phyloP scores from a whole-genome alignment of 345 rosid genomes.

The Microcos paniculata region DNA sequence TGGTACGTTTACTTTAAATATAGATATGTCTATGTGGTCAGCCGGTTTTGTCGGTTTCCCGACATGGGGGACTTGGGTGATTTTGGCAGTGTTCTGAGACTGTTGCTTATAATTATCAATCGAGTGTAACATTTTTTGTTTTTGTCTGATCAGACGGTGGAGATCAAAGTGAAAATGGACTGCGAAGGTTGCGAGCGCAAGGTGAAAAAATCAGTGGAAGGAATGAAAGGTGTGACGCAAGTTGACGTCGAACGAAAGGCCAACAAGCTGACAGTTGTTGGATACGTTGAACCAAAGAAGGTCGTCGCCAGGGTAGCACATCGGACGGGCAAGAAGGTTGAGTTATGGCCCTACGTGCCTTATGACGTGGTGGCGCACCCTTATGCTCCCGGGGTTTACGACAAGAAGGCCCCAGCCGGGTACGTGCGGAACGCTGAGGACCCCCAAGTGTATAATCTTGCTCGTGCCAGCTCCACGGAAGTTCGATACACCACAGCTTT shows the following conservation, averaged over 20 bases:
- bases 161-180: slow-evolving; percentile 81
- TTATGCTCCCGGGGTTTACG: slow-evolving; percentile 85
- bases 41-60: background rate
- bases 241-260: slow-evolving; percentile 80
- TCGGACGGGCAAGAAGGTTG: slow-evolving; percentile 92
- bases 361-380: slow-evolving; percentile 90
- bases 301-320: slow-evolving; percentile 76
- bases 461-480: slow-evolving; percentile 97
- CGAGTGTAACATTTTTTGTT: background rate
- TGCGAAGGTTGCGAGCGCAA: slow-evolving; percentile 98
- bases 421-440: slow-evolving; percentile 72
- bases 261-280: slow-evolving; percentile 79
- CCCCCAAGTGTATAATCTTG: slow-evolving; percentile 57
- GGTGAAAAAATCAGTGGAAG: slow-evolving; percentile 75
- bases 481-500: slow-evolving; percentile 95
- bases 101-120: background rate
- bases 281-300: slow-evolving; percentile 72
- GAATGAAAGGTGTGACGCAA: slow-evolving; percentile 83
- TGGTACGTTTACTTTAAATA: background rate
- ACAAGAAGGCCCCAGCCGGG: slow-evolving; percentile 83
- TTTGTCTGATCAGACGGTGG: slow-evolving; percentile 68
- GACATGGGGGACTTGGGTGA: background rate
- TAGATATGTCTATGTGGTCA: background rate
- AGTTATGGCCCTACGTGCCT: slow-evolving; percentile 92
- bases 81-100: background rate